Evolutionary conservation across 257 asterid species (phyloP).

Genomic region (Petunia axillaris): DNA sequence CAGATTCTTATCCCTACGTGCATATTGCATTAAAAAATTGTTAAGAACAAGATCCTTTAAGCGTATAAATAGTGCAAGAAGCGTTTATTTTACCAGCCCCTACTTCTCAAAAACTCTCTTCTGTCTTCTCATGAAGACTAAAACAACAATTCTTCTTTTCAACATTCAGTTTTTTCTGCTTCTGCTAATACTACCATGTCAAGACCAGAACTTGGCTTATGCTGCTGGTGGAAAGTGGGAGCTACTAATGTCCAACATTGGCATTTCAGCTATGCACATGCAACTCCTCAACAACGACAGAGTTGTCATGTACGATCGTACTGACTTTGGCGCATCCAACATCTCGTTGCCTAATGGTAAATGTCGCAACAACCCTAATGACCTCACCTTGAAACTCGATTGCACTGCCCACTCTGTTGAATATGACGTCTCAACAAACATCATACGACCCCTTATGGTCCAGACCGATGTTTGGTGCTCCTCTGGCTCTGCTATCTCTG

Average conservation of each 20-base stretch:
- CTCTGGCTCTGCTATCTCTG: constrained; percentile 57
- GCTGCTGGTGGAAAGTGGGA: constrained; percentile 27
- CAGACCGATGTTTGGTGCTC: constrained; percentile 86
- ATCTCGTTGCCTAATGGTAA: constrained; percentile 49
- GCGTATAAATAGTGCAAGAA: no score
- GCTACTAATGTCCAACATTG: constrained; percentile 40
- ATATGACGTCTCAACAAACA: constrained; percentile 47
- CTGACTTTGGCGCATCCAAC: constrained; percentile 72
- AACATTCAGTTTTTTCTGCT: neutral
- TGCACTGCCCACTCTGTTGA: constrained; percentile 77
- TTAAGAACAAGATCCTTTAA: no score
- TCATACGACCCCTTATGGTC: constrained; percentile 50
- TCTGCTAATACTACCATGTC: neutral
- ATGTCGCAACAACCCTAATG: constrained; percentile 55
- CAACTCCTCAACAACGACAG: constrained; percentile 65
- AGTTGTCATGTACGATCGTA: constrained; percentile 66
- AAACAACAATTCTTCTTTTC: neutral
- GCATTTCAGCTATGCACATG: constrained; percentile 90
- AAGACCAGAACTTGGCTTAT: neutral
- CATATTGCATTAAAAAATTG: no score
- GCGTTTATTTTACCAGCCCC: no score
- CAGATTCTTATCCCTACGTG: no score
- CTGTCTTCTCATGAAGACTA: neutral
- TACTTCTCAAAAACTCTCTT: no score
- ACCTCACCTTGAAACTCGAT: constrained; percentile 43